A percentile compares a stretch with the other conserved stretches of the same genome.
These are phyloP conservation scores for Tolypocladium nubicola DNA, from an alignment of 2,329 filamentous ascomycete genomes.

Conservation along the genomic window DNA sequence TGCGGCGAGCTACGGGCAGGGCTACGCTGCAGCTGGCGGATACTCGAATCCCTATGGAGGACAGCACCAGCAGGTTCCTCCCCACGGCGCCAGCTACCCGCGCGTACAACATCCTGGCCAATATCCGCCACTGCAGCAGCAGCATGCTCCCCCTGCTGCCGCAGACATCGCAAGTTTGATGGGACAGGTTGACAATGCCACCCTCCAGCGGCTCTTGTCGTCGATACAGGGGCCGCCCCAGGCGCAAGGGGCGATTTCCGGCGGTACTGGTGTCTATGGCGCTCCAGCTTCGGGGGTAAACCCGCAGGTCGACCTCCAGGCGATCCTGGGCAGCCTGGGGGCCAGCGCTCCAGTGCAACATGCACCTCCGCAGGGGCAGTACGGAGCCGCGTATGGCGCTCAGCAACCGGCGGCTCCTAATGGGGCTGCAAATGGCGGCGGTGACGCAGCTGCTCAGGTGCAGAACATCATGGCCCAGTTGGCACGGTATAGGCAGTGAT, in stretches of 20 bases:
- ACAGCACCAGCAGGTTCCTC: slow-evolving; percentile 13
- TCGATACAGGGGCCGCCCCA: slow-evolving; percentile 32
- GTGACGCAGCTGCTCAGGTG: slow-evolving; percentile 41
- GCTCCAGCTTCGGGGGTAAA: slow-evolving; percentile 12
- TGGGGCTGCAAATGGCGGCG: slow-evolving; percentile 14
- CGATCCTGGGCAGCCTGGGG: slow-evolving; percentile 31
- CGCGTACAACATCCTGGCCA: slow-evolving; percentile 14
- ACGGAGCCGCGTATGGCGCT: slow-evolving; percentile 19
- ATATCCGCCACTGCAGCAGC: slow-evolving; percentile 20
- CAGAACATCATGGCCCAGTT: slow-evolving; percentile 68
- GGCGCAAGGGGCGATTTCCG: slow-evolving; percentile 8
- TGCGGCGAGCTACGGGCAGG: slow-evolving; percentile 17
- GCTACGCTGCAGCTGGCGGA: slow-evolving; percentile 14
- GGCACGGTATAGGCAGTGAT: slow-evolving; percentile 49
- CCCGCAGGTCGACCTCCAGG: slow-evolving; percentile 32
- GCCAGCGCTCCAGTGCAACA: slow-evolving; percentile 10
- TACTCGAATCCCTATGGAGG: slow-evolving; percentile 21
- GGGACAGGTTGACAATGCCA: slow-evolving; percentile 55
- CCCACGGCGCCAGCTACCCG: slow-evolving; percentile 10
- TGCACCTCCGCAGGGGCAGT: slow-evolving; percentile 12
- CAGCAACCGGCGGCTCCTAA: slow-evolving; percentile 15
- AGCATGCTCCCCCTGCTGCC: slow-evolving; percentile 19
- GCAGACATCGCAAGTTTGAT: slow-evolving; percentile 55
- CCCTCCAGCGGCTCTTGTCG: slow-evolving; percentile 60
- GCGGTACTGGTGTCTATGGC: slow-evolving; percentile 4